Base-by-base conservation (phyloP, 1,284 basidiomycete species). In the Leccinum holopus region DNA sequence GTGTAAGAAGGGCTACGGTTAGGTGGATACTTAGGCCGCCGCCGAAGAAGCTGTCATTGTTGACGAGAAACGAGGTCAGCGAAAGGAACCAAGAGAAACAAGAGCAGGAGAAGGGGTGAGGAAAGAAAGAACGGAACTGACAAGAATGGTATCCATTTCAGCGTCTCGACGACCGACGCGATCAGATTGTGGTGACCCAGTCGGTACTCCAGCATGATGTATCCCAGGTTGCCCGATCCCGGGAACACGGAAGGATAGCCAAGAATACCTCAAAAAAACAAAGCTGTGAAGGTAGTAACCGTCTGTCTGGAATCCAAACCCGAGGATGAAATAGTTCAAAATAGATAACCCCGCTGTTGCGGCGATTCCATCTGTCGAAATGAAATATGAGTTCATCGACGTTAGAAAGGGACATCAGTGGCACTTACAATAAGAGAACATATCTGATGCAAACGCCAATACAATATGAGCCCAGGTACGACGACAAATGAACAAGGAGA, bases 111-210 rank as follows among this genome's bases (percentile, higher is more conserved):
- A 18, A 18, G n/a, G 3, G 35, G 12, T 2, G 4, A 16, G 37
- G 47, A 9, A n/a, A 52, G 35, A 12, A 47, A 3, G 18, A 47
- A 49, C 21, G 11, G 21, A 8, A 49, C 47, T 49, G 10, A 67
- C 88, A 91, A 91, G 83, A 90, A 91, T 0, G 89, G 87, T 33
- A 91, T 72, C 88, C 91, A 94, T 16, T 80, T 85, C 81, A 73
- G 12, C 78, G 79, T 35, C 66, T 85, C 84, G 54, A 80, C 72
- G 6, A 39, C 2, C 2, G 71, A 67, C 7, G 57, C 57, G 0
- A 85, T 61, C 5, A 92, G 71, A 53, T 80, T 82, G 21, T 84
- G 80, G 14, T 83, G 78, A 5, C 90, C 90, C 2, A 92, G 79
- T 9, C 92, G 89, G 68, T 92, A 94, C 70, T 92, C 88, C 10